These are phyloP conservation scores for Venturia effusa DNA, from an alignment of 2,329 filamentous ascomycete genomes.

Conservation along the genomic window DNA sequence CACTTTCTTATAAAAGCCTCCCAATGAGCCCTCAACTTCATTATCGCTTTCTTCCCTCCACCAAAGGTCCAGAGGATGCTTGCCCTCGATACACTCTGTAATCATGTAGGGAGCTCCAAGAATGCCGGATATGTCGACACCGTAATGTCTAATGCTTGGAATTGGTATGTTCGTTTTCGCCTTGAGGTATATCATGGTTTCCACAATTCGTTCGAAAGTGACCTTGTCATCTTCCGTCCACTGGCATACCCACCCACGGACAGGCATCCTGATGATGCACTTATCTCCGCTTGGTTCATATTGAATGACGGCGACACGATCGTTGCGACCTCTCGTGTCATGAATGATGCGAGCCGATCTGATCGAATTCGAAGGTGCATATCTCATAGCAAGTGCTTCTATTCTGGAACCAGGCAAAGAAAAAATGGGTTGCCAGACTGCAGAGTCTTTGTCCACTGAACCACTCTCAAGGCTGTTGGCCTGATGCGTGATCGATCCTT, in stretches of 20 bases:
- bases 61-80: background rate
- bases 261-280: background rate
- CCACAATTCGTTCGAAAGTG: background rate
- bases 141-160: background rate
- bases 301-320: background rate
- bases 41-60: background rate
- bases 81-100: background rate
- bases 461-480: background rate
- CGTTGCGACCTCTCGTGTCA: background rate
- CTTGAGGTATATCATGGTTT: slow-evolving; percentile 7
- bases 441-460: background rate
- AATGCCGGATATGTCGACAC: background rate
- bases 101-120: slow-evolving; percentile 1
- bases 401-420: background rate
- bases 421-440: background rate
- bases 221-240: background rate
- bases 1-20: background rate
- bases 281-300: background rate
- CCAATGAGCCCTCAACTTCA: background rate
- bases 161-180: background rate
- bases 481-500: too few species aligned
- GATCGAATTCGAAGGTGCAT: background rate
- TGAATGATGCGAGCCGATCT: background rate
- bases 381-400: background rate
- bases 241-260: background rate